phyloP scores from a whole-genome alignment of 129 eudicot genomes.

The Centrapalus pauciflorus region DNA sequence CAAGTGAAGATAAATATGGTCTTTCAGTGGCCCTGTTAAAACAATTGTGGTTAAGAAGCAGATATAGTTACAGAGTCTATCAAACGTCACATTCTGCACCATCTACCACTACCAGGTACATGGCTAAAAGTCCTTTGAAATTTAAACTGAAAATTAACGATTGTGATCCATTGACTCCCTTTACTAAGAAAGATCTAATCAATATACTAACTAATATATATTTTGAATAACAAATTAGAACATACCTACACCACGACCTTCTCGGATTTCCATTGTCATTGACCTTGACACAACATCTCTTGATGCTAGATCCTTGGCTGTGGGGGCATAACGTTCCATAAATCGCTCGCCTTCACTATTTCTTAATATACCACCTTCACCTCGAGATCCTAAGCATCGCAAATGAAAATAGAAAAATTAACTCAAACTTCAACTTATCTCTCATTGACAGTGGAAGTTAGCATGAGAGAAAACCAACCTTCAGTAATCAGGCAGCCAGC shows the following conservation, averaged over 20 bases:
- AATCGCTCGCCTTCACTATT: conserved; percentile 97
- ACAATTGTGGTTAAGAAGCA: conserved; percentile 1
- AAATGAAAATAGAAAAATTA: neutral
- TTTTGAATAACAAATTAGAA: too few species aligned
- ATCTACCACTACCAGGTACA: too few species aligned
- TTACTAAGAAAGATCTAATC: too few species aligned
- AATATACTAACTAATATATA: too few species aligned
- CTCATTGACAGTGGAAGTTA: neutral
- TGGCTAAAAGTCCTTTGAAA: too few species aligned
- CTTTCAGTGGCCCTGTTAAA: conserved; percentile 76
- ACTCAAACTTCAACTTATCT: neutral
- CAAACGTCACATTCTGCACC: too few species aligned
- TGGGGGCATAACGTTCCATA: conserved; percentile 99
- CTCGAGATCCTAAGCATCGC: conserved; percentile 70
- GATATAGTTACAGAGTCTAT: neutral
- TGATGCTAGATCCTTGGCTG: conserved; percentile 99
- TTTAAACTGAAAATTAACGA: too few species aligned
- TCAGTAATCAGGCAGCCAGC: conserved; percentile 99
- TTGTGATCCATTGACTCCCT: too few species aligned
- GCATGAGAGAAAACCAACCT: conserved; percentile 40
- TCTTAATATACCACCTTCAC: conserved; percentile 95
- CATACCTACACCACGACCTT: conserved; percentile 99
- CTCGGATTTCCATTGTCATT: conserved; percentile 98
- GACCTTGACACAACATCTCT: conserved; percentile 98
- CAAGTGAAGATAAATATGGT: conserved; percentile 89